Evolutionary conservation across 2,329 filamentous ascomycete genomes (phyloP), one percentile per base, ranked within the genome.

Genomic region (Trichoderma aggressivum): DNA sequence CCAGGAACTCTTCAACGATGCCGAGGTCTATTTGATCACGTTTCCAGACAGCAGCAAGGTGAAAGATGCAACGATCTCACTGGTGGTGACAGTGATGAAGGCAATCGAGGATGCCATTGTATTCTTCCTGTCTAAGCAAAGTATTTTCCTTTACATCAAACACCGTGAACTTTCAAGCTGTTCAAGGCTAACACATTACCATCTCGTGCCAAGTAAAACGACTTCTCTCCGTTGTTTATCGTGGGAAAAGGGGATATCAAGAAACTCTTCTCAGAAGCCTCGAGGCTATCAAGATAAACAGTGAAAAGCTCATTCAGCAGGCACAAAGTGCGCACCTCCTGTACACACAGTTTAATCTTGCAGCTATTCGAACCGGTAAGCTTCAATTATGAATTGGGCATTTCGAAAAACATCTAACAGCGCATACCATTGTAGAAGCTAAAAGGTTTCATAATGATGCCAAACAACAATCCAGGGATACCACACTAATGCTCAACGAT

Each of bases 41-140:
- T 70, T 70, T 12, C 67, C 67, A 7, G 58, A 70, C 24, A 62
- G 47, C 14, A 53, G 16, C 24, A 61, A 39, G 18, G 34, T 70
- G 8, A 53, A 61, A 43, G 59, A 55, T 21, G 58, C 67, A n/a
- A 47, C 67, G 5, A 43, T 62, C 7, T 36, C 58, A 1, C 50
- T 70, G 5, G 59, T 70, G 24, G 36, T 62, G 14, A 55, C 67
- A 3, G 59, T 62, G 18, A 39, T 70, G 39, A 47, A 61, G 16
- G 67, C 67, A 16, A 43, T 70, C 12, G 67, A 70, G 16, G 59
- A 70, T 36, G 67, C 43, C 11, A 70, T 70, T 28, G 67, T 50
- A 7, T 70, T 70, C 30, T 70, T 70, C 34, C 14, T 62, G 50
- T 61, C 58, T 4, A 47, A 70, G 6, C 67, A 70, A 56, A 39